A percentile compares a stretch with the other conserved stretches of the same genome.
Evolutionary conservation across 345 rosid genomes (phyloP).

Genomic region (Gossypium rotundifolium): DNA sequence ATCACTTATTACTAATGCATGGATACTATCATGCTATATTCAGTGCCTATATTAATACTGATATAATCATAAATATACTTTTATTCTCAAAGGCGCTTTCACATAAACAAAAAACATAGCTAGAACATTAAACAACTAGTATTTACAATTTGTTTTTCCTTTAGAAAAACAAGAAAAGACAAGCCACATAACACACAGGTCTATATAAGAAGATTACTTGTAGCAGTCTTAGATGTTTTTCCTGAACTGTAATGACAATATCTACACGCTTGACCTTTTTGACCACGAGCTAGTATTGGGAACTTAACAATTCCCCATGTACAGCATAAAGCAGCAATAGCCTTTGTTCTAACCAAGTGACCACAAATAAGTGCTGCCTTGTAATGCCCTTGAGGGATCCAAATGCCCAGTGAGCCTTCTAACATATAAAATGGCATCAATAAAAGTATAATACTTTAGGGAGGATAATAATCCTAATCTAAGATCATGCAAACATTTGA

Average conservation of each 20-base stretch:
- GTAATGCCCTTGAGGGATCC: conserved; percentile 47
- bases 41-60: not conserved
- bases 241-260: conserved; percentile 29
- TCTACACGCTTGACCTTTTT: conserved; percentile 36
- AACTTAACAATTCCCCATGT: conserved; percentile 54
- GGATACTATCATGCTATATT: not conserved
- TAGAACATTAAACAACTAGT: not conserved
- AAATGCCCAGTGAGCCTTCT: conserved; percentile 61
- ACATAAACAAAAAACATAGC: not conserved
- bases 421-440: conserved; percentile 20
- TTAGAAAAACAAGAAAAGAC: not conserved
- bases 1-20: not conserved
- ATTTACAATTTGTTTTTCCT: not conserved
- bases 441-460: not conserved
- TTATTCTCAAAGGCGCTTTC: not conserved
- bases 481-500: not conserved
- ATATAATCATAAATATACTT: not conserved
- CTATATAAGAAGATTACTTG: conserved; percentile 20
- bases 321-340: conserved; percentile 62
- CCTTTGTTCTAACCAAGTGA: conserved; percentile 76
- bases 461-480: not conserved
- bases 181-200: not conserved
- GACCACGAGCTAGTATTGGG: conserved; percentile 62
- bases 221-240: conserved; percentile 13
- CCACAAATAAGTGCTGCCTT: conserved; percentile 67